A percentile compares a stretch with the other conserved stretches of the same genome.
Evolutionary conservation across 1,139 yeast species (phyloP).

Genomic region (Scheffersomyces illinoinensis): DNA sequence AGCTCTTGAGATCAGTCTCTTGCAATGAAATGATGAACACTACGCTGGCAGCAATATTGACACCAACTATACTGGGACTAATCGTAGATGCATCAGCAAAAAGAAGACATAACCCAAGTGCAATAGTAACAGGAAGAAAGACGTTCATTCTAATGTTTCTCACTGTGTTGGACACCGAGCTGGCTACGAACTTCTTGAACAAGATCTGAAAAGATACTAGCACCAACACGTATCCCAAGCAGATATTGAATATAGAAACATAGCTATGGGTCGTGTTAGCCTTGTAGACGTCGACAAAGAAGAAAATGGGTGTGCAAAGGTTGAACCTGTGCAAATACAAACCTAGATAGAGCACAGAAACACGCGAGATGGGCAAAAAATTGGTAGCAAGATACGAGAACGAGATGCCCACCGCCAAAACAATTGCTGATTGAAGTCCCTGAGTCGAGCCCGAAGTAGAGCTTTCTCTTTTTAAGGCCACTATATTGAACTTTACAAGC

Average conservation of each 20-base stretch:
- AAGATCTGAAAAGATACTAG: constrained; percentile 16
- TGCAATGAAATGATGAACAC: constrained; percentile 27
- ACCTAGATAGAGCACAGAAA: constrained; percentile 26
- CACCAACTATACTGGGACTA: constrained; percentile 24
- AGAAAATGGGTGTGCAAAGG: constrained; percentile 25
- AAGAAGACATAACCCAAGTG: constrained; percentile 4
- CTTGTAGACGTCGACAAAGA: constrained; percentile 20
- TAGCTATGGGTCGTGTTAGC: constrained; percentile 10
- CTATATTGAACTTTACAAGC: constrained; percentile 9
- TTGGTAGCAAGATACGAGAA: constrained; percentile 14
- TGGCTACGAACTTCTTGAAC: constrained; percentile 10
- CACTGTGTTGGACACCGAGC: constrained; percentile 8
- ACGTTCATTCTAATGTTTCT: constrained; percentile 5
- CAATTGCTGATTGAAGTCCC: constrained; percentile 2
- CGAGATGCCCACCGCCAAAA: constrained; percentile 15
- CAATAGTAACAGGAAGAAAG: constrained; percentile 3
- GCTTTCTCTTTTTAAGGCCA: not conserved
- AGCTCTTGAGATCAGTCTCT: constrained; percentile 20
- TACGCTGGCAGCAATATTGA: constrained; percentile 22
- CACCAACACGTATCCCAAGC: constrained; percentile 20
- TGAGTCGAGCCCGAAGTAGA: not conserved
- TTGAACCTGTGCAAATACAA: constrained; percentile 29
- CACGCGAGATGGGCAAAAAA: constrained; percentile 21
- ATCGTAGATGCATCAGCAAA: constrained; percentile 5
- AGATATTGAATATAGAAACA: constrained; percentile 8